phyloP scores from a whole-genome alignment of 345 rosid species.

The Acer campestre region DNA sequence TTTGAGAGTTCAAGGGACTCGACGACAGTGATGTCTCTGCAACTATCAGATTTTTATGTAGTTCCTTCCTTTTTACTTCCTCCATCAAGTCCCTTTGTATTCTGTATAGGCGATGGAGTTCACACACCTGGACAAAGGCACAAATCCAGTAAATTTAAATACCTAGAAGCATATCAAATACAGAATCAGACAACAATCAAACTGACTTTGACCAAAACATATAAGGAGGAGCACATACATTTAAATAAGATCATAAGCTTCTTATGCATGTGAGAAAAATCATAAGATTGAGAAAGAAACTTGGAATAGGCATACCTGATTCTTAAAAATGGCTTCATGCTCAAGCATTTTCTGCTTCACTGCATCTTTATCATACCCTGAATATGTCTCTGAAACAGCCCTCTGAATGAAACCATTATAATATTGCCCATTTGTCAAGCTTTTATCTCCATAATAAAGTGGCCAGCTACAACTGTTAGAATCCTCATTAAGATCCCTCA shows the following conservation, averaged over 20 bases:
- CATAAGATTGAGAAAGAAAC: conserved; percentile 2
- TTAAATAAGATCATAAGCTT: neutral
- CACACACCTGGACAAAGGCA: conserved; percentile 46
- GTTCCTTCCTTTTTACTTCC: conserved; percentile 60
- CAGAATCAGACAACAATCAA: conserved; percentile 24
- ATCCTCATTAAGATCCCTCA: conserved; percentile 76
- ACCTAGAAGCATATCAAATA: conserved; percentile 28
- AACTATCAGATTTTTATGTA: conserved; percentile 34
- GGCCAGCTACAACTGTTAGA: conserved; percentile 68
- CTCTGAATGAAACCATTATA: conserved; percentile 51
- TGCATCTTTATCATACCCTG: conserved; percentile 53
- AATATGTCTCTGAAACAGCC: conserved; percentile 44
- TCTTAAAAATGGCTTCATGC: conserved; percentile 81
- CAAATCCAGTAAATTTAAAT: conserved; percentile 16
- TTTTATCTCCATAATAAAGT: conserved; percentile 46
- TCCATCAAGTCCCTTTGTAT: conserved; percentile 70
- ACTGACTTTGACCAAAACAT: conserved; percentile 23
- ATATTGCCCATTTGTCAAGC: conserved; percentile 48
- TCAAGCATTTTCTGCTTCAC: conserved; percentile 79
- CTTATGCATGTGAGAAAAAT: neutral
- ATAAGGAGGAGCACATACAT: conserved; percentile 14
- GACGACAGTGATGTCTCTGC: conserved; percentile 56
- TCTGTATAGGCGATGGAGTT: conserved; percentile 73
- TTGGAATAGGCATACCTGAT: conserved; percentile 57
- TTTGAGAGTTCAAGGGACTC: conserved; percentile 56